These are phyloP conservation scores for Tardiomyces digboiensis DNA, from an alignment of 1,139 yeast genomes.

Conservation along the genomic window DNA sequence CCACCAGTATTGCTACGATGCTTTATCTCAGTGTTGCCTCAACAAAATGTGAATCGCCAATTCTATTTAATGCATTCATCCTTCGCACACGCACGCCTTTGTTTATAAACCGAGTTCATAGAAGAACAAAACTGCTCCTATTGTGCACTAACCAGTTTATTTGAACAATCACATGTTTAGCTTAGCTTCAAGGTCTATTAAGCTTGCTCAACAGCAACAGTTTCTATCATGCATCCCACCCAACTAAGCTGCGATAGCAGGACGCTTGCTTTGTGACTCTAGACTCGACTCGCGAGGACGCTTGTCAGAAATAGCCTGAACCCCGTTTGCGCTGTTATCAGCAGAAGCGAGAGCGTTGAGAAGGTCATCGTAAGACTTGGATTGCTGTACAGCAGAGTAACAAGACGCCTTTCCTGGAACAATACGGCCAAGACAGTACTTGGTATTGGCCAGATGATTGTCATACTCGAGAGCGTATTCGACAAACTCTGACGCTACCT, in stretches of 20 bases:
- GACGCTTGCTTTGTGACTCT: not conserved
- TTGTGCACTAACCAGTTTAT: too few species aligned
- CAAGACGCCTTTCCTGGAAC: conserved; percentile 67
- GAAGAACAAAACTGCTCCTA: too few species aligned
- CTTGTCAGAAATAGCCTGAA: not conserved
- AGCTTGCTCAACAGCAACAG: too few species aligned
- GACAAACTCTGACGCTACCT: conserved; percentile 46
- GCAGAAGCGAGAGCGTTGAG: conserved; percentile 4
- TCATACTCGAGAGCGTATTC: conserved; percentile 45
- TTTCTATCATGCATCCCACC: too few species aligned
- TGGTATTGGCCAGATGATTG: conserved; percentile 62
- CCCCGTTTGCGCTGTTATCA: not conserved
- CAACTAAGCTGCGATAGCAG: not conserved
- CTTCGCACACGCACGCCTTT: too few species aligned
- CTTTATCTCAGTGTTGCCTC: too few species aligned
- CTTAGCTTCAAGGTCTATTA: too few species aligned
- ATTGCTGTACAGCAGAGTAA: conserved; percentile 47
- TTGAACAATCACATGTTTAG: too few species aligned
- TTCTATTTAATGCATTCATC: too few species aligned
- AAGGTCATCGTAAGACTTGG: conserved; percentile 48
- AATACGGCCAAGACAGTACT: conserved; percentile 68
- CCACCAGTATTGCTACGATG: too few species aligned
- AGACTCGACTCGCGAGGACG: not conserved
- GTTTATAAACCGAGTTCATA: too few species aligned
- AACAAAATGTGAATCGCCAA: too few species aligned